Percentiles rank a stretch among this genome's conserved stretches.
Evolutionary conservation across 805 yeast genomes (phyloP).

Genomic region (Saccharomyces paradoxus): DNA sequence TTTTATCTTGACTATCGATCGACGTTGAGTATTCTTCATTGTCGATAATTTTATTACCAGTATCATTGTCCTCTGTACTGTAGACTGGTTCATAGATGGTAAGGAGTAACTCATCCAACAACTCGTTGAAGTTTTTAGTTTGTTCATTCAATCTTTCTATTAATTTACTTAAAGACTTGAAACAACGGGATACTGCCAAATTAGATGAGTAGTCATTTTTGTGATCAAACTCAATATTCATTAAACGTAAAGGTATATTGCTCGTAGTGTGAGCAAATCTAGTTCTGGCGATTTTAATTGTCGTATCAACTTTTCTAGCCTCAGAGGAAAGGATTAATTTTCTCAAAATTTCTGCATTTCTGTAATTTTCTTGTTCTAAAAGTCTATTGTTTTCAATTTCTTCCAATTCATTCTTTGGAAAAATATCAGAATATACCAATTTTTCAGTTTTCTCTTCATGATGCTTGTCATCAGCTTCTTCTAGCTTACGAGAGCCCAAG

Average conservation of each 20-base stretch:
- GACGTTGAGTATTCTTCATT: conserved; percentile 77
- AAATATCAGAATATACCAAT: conserved; percentile 16
- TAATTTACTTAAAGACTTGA: conserved; percentile 12
- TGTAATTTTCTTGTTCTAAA: conserved; percentile 47
- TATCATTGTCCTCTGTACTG: conserved; percentile 5
- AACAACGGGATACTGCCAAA: conserved; percentile 14
- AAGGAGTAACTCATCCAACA: conserved; percentile 12
- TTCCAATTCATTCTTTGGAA: conserved; percentile 23
- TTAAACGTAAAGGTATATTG: conserved; percentile 3
- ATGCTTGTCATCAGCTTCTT: conserved; percentile 23
- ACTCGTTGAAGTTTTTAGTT: conserved; percentile 17
- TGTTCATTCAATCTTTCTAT: conserved; percentile 20
- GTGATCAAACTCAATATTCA: conserved; percentile 10
- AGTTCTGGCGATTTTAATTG: conserved; percentile 21
- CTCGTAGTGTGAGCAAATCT: conserved; percentile 8
- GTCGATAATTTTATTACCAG: conserved; percentile 35
- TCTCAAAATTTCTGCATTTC: conserved; percentile 55
- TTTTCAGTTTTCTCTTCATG: conserved; percentile 11
- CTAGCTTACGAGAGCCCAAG: conserved; percentile 23
- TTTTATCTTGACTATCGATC: conserved; percentile 65
- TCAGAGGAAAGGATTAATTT: conserved; percentile 38
- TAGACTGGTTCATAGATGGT: conserved; percentile 24
- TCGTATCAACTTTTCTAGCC: conserved; percentile 22
- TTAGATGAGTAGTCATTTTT: conserved; percentile 18
- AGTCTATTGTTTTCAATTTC: conserved; percentile 31